Evolutionary conservation across 495 filamentous ascomycete genomes (phyloP).

Genomic region (Podospora tetraspora): DNA sequence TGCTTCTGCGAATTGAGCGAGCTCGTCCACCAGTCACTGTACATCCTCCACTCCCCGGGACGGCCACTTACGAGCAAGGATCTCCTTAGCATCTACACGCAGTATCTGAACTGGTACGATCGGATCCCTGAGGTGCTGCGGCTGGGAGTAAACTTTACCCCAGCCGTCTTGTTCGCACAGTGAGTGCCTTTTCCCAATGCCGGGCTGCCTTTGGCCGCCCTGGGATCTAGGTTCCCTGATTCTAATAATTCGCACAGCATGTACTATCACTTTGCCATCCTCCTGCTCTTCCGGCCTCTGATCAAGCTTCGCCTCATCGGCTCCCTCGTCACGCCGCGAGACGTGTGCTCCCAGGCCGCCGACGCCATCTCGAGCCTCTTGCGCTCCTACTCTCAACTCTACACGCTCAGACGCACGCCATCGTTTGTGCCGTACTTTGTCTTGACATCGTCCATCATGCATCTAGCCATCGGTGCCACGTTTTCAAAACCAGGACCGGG

Average conservation of each 20-base stretch:
- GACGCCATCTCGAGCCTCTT: slow-evolving; percentile 56
- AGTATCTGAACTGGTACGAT: slow-evolving; percentile 59
- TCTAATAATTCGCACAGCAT: slow-evolving; percentile 42
- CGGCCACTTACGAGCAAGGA: slow-evolving; percentile 52
- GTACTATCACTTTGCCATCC: slow-evolving; percentile 59
- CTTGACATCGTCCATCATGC: slow-evolving; percentile 53
- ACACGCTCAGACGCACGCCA: slow-evolving; percentile 52
- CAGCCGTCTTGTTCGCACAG: slow-evolving; percentile 59
- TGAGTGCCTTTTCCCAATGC: slow-evolving; percentile 35
- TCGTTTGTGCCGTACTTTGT: slow-evolving; percentile 57
- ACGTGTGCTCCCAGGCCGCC: slow-evolving; percentile 57
- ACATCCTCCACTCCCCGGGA: slow-evolving; percentile 57
- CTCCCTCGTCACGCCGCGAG: slow-evolving; percentile 54
- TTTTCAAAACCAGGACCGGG: slow-evolving; percentile 8
- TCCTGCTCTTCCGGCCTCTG: slow-evolving; percentile 61
- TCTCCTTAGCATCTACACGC: slow-evolving; percentile 51
- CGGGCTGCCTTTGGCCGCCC: not conserved
- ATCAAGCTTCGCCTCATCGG: slow-evolving; percentile 56
- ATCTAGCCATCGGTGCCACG: slow-evolving; percentile 47
- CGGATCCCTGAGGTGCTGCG: slow-evolving; percentile 53
- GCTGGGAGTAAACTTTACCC: slow-evolving; percentile 54
- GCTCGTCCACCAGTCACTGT: slow-evolving; percentile 60
- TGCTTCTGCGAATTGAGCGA: slow-evolving; percentile 63
- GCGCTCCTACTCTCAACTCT: slow-evolving; percentile 53
- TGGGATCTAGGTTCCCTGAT: not conserved